A percentile compares a stretch with the other conserved stretches of the same genome.
phyloP scores from a whole-genome alignment of 371 early-diverging fungal species.

The Entomophthora muscae region DNA sequence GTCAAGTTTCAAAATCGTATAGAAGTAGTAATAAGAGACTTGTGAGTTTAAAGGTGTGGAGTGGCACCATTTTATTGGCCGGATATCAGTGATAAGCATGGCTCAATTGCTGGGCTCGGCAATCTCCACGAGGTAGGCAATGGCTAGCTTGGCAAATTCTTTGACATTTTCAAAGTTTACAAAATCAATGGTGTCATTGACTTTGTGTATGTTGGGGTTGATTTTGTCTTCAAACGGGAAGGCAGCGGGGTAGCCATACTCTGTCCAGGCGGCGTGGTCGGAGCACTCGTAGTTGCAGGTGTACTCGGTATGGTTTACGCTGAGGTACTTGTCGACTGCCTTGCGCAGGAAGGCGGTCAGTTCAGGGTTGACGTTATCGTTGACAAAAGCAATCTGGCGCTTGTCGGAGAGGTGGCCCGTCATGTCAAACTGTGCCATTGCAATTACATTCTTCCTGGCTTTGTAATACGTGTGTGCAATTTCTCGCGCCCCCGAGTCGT shows the following conservation, averaged over 20 bases:
- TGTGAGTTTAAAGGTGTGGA: too few species aligned
- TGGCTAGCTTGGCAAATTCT: slow-evolving; percentile 60
- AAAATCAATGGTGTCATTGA: slow-evolving; percentile 43
- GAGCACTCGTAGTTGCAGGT: slow-evolving; percentile 56
- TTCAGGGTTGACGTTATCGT: slow-evolving; percentile 56
- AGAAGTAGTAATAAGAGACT: too few species aligned
- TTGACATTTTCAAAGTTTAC: slow-evolving; percentile 66
- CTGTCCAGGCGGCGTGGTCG: slow-evolving; percentile 85
- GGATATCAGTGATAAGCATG: too few species aligned
- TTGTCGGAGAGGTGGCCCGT: slow-evolving; percentile 54
- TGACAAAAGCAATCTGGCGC: slow-evolving; percentile 59
- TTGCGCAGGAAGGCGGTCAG: slow-evolving; percentile 31
- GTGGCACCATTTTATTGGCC: too few species aligned
- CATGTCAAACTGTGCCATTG: slow-evolving; percentile 61
- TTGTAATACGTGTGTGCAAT: slow-evolving; percentile 49
- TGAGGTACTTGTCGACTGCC: slow-evolving; percentile 3
- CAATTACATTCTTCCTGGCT: slow-evolving; percentile 34
- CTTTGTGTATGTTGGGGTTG: slow-evolving; percentile 44
- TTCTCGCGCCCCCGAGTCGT: slow-evolving; percentile 68
- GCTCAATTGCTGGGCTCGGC: too few species aligned
- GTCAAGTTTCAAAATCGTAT: too few species aligned
- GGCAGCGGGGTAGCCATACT: slow-evolving; percentile 58
- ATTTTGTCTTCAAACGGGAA: slow-evolving; percentile 57
- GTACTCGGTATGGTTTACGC: too few species aligned
- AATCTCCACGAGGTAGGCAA: slow-evolving; percentile 73